Conservation (phyloP, 1,284 basidiomycete species). For the Boletellus deceptivus region DNA sequence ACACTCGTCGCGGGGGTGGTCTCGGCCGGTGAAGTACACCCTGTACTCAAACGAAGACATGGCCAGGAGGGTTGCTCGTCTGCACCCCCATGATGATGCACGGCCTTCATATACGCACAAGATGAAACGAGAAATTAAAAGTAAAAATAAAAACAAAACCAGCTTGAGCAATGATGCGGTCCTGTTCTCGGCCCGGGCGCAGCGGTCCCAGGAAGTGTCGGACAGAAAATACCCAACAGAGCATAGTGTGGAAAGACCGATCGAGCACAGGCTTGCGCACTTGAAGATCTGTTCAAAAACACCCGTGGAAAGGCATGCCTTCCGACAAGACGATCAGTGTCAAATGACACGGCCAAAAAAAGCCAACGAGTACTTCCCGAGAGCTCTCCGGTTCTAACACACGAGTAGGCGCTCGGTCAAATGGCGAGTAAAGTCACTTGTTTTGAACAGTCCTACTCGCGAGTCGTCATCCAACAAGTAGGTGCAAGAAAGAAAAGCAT, state of each 20-base stretch:
- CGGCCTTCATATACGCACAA: conserved; percentile 31
- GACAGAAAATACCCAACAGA: conserved; percentile 41
- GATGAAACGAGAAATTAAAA: not conserved
- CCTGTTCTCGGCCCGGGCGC: not conserved
- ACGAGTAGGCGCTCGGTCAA: not conserved
- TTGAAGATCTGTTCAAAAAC: conserved; percentile 20
- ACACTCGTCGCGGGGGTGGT: conserved; percentile 62
- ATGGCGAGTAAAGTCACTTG: conserved; percentile 1
- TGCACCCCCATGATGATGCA: conserved; percentile 4
- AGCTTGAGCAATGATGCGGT: not conserved
- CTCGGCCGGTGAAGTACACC: conserved; percentile 66
- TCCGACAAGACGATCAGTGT: conserved; percentile 23
- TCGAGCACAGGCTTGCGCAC: conserved; percentile 4
- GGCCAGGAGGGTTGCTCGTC: conserved; percentile 4
- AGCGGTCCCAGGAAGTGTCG: conserved; percentile 50
- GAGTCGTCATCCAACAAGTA: conserved; percentile 11
- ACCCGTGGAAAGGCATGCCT: conserved; percentile 14
- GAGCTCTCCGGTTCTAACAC: conserved; percentile 13
- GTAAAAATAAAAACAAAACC: conserved; percentile 7
- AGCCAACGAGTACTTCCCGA: conserved; percentile 29
- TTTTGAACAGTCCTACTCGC: conserved; percentile 11
- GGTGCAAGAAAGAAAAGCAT: conserved; percentile 20
- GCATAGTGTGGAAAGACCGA: conserved; percentile 37
- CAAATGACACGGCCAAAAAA: conserved; percentile 28
- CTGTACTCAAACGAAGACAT: conserved; percentile 44